Base-by-base conservation (phyloP, 345 rosid species). In the Nephelium lappaceum region DNA sequence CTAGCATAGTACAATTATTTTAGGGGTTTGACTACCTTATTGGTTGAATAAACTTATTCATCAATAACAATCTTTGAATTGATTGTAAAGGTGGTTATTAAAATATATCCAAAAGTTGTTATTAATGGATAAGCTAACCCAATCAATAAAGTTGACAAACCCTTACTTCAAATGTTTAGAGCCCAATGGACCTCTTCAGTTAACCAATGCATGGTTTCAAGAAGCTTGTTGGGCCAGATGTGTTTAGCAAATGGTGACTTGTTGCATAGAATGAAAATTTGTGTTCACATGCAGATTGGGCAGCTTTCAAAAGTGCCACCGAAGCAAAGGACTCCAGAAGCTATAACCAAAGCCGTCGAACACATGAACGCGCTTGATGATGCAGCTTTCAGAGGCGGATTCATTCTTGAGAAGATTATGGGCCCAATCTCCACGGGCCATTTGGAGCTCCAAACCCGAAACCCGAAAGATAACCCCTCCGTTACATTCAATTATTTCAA, bases 401-500 rank as follows among this genome's bases (percentile, higher is more conserved):
- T 90, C 16, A 80, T 93, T 38, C 80, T 91, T 10, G 97, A 91
- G 73, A 93, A 91, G 77, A 51, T 91, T 11, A 82, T 71, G 82
- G 95, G 93, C 0, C 97, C 97, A 10, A 11, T 84, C 57, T 91
- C 95, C 67, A 81, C 72, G 0, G 95, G 94, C 16, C 87, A 88
- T 60, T 79, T 90, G 75, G 89, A 85, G 87, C 93, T 91, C 57
- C 79, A 75, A 61, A 89, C 85, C 61, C 81, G 75, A 4, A 82
- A 88, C 67, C 89, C 88, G 4, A 69, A 84, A 11, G 93, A 93
- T 6, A 91, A 88, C 65, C 97, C 95, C 2, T 75, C 83, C 0
- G 97, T 93, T 11, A 88, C 83, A 10, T 91, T 91, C 82, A 89
- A 91, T 78, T 93, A 91, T 81, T 93, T 93, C 85, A 76, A 87